Conservation (phyloP, 495 filamentous ascomycete species). For the Jackrogersella minutella region DNA sequence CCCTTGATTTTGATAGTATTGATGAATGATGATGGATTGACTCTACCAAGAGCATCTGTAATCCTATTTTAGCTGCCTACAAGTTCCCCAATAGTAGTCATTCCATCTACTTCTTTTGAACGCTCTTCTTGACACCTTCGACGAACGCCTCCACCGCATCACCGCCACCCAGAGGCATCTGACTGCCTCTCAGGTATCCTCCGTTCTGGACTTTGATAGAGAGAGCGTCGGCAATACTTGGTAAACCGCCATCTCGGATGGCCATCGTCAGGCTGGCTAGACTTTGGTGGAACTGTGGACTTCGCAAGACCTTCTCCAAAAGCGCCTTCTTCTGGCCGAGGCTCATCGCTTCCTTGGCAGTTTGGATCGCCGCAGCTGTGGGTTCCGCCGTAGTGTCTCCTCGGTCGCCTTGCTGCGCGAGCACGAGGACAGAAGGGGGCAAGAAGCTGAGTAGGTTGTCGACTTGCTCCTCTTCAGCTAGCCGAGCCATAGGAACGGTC, state of each 20-base stretch:
- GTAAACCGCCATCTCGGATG: conserved; percentile 89
- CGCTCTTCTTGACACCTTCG: conserved; percentile 80
- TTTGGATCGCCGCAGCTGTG: conserved; percentile 69
- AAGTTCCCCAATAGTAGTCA: not conserved
- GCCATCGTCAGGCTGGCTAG: conserved; percentile 84
- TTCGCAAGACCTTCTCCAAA: conserved; percentile 81
- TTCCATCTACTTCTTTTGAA: conserved; percentile 60
- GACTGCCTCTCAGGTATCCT: conserved; percentile 76
- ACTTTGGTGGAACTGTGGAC: conserved; percentile 90
- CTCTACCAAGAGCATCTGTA: not conserved
- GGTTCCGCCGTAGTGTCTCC: conserved; percentile 61
- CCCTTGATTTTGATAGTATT: too few species aligned
- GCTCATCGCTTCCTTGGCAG: conserved; percentile 77
- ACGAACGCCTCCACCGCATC: conserved; percentile 92
- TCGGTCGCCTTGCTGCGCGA: conserved; percentile 70
- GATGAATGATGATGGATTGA: not conserved
- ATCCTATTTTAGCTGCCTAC: not conserved
- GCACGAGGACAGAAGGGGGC: conserved; percentile 70
- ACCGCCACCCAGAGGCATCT: conserved; percentile 84
- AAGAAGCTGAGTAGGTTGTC: conserved; percentile 80
- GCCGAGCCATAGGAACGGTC: conserved; percentile 79
- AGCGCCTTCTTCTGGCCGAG: conserved; percentile 81
- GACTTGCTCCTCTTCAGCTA: conserved; percentile 67
- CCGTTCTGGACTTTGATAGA: conserved; percentile 80
- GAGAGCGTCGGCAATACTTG: conserved; percentile 86